Base-by-base conservation (phyloP, 2,329 filamentous ascomycete species). In the Alternaria sp. region DNA sequence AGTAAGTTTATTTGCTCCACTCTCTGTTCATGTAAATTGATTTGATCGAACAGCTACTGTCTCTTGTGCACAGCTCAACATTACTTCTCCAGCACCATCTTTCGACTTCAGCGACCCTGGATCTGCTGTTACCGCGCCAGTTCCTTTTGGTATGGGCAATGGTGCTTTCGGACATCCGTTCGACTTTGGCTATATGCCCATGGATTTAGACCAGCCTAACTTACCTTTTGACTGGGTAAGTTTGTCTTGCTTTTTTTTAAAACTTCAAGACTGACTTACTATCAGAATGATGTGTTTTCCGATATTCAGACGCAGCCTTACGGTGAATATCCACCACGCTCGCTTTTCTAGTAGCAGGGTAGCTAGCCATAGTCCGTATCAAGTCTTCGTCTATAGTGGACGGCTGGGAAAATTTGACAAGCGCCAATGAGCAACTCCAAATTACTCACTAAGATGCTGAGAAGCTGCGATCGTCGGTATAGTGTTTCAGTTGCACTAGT, bases 191-290 rank as follows among this genome's bases (percentile, higher is more conserved):
- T 66, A 71, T 28, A 63, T 68, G 40, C 53, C 66, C 2, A 72
- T 74, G 64, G 68, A 74, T 36, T 54, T 75, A n/a, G 67, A 67
- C 14, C 25, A 54, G 8, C 61, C 63, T 18, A 57, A 58, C 8
- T 59, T 67, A 14, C 46, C 56, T n/a, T 72, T 74, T 34, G 64
- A 65, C 32, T 76, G 72, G 72, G 74, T 73, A 62, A 28, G 60
- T 62, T 36, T 25, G 10, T 7, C 14, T 3, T 6, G 30, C 30
- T 14, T 36, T 4, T 18, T 20, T 20, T 20, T 3, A 20, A 11
- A 11, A 11, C 32, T 12, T 3, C 30, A 27, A 9, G 38, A 41
- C 36, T 49, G 14, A 52, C 20, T 46, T 6, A 6, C 40, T n/a
- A 20, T 8, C 18, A 72, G 70, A 51, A 56, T 14, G 65, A 58